phyloP scores from a whole-genome alignment of 2,329 filamentous ascomycete genomes.

The Pseudogymnoascus sp. region DNA sequence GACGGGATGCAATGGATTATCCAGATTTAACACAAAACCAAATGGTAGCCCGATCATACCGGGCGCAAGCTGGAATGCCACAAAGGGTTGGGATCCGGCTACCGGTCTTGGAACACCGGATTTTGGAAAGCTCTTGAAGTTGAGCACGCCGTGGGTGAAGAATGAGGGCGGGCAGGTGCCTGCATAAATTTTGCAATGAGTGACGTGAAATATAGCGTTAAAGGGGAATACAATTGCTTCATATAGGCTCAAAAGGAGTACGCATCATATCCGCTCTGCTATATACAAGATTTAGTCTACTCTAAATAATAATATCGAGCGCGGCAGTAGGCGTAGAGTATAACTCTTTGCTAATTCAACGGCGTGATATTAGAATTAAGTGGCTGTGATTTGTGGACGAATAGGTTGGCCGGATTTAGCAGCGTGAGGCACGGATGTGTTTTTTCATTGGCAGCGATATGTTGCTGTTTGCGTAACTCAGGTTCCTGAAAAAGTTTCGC shows the following conservation, averaged over 20 bases:
- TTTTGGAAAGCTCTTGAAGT: slow-evolving; percentile 20
- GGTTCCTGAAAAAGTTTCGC: neutral
- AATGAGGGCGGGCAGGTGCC: slow-evolving; percentile 14
- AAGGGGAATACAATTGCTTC: neutral
- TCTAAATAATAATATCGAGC: neutral
- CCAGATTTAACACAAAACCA: slow-evolving; percentile 12
- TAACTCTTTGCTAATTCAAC: neutral
- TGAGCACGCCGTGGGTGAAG: slow-evolving; percentile 15
- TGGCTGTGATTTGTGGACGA: neutral
- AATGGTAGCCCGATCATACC: slow-evolving; percentile 22
- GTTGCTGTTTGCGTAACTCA: neutral
- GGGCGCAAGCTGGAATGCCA: slow-evolving; percentile 34
- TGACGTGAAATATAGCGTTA: neutral
- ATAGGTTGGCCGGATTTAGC: neutral
- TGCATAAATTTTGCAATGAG: neutral
- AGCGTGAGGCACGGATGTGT: neutral
- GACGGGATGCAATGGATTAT: slow-evolving; percentile 26
- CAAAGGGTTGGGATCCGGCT: slow-evolving; percentile 37
- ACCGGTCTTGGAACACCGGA: slow-evolving; percentile 37
- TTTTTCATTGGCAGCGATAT: neutral
- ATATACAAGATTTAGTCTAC: neutral
- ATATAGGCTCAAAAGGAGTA: neutral
- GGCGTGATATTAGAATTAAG: neutral
- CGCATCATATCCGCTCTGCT: neutral
- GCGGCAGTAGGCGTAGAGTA: neutral